phyloP scores from a whole-genome alignment of 2,329 filamentous ascomycete genomes.

The Grosmannia penicillata region DNA sequence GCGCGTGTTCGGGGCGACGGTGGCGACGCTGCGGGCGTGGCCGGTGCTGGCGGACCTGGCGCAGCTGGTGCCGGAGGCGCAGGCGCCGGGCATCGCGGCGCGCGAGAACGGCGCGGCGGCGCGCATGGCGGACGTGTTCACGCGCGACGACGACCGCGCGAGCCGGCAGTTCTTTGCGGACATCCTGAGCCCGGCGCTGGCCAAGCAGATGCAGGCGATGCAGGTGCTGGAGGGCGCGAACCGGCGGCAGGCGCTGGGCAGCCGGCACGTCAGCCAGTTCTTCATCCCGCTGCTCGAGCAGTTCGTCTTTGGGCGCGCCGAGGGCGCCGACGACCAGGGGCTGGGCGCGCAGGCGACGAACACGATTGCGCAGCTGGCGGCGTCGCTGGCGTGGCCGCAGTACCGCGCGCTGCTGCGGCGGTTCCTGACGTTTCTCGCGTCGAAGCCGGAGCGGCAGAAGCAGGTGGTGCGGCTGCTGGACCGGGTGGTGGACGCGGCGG shows the following conservation, averaged over 20 bases:
- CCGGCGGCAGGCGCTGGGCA: slow-evolving; percentile 42
- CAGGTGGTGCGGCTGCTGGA: slow-evolving; percentile 70
- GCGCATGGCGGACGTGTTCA: slow-evolving; percentile 4
- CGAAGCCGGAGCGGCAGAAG: slow-evolving; percentile 72
- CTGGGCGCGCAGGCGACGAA: slow-evolving; percentile 75
- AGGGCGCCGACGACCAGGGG: slow-evolving; percentile 64
- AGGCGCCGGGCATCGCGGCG: slow-evolving; percentile 37
- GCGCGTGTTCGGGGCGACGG: slow-evolving; percentile 62
- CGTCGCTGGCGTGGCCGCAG: slow-evolving; percentile 76
- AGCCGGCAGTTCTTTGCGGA: slow-evolving; percentile 78
- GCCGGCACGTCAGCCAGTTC: slow-evolving; percentile 69
- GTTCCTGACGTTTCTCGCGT: slow-evolving; percentile 69
- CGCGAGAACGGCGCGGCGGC: background rate
- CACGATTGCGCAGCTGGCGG: slow-evolving; percentile 60
- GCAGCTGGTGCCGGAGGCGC: slow-evolving; percentile 40
- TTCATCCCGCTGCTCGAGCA: slow-evolving; percentile 88
- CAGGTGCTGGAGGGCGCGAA: slow-evolving; percentile 61
- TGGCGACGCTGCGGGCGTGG: slow-evolving; percentile 58
- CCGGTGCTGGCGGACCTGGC: slow-evolving; percentile 58
- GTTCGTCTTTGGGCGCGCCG: slow-evolving; percentile 73
- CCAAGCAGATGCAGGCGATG: slow-evolving; percentile 72
- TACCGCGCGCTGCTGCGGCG: slow-evolving; percentile 73
- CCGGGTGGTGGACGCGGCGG: slow-evolving; percentile 65
- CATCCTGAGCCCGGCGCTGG: slow-evolving; percentile 76
- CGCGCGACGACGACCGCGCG: slow-evolving; percentile 18